Percentiles rank a stretch among this genome's conserved stretches.
phyloP scores from a whole-genome alignment of 2,329 filamentous ascomycete genomes.

The Diplocarpon rosae region DNA sequence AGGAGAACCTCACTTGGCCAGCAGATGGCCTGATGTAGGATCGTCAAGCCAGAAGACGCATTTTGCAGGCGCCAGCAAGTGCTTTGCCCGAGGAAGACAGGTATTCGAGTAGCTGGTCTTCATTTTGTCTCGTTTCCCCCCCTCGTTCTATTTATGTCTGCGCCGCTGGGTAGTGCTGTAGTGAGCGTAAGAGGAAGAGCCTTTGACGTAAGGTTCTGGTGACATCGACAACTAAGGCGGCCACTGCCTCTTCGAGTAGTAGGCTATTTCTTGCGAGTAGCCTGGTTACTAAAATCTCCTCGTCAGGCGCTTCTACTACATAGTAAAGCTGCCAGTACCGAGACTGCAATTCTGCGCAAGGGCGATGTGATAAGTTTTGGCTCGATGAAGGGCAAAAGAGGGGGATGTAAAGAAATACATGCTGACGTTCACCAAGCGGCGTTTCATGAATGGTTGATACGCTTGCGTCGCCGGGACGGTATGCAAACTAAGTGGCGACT shows the following conservation, averaged over 20 bases:
- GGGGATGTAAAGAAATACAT: not conserved
- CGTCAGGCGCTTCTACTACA: not conserved
- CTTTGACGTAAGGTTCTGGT: not conserved
- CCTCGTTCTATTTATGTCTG: conserved; percentile 2
- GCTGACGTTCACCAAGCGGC: not conserved
- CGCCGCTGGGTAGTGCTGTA: conserved; percentile 5
- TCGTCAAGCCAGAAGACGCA: no score
- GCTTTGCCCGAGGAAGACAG: not conserved
- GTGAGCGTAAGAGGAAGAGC: not conserved
- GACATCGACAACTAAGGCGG: not conserved
- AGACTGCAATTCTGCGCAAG: not conserved
- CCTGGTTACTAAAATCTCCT: conserved; percentile 1
- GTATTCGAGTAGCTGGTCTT: no score
- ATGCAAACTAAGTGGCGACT: not conserved
- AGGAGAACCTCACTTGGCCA: no score
- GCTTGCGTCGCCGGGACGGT: not conserved
- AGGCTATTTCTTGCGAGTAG: not conserved
- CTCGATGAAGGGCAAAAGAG: not conserved
- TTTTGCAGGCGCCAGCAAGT: no score
- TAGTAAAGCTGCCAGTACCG: not conserved
- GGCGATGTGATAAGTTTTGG: conserved; percentile 1
- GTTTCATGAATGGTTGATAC: not conserved
- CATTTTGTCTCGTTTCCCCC: not conserved
- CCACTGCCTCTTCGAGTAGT: not conserved
- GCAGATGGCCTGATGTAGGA: no score